Conservation (phyloP, 495 filamentous ascomycete genomes). For the Amphirosellinia nigrospora region DNA sequence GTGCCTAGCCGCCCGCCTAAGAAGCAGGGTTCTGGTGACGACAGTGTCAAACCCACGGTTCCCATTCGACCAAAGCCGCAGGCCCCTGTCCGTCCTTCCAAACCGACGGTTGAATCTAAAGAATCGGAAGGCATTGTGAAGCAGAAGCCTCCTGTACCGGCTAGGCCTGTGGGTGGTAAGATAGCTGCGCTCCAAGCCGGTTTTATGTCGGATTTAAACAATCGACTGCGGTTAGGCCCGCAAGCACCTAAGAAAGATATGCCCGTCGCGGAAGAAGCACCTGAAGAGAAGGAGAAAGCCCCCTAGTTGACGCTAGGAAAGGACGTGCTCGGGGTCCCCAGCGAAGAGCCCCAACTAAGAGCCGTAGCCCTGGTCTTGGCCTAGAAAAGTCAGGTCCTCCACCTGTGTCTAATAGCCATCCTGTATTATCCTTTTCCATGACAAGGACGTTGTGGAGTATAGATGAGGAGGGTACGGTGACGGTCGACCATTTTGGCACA, state of each 20-base stretch:
- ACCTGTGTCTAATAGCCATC: conserved; percentile 34
- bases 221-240: conserved; percentile 80
- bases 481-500: conserved; percentile 39
- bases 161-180: conserved; percentile 78
- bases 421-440: conserved; percentile 44
- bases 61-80: conserved; percentile 78
- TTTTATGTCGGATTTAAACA: conserved; percentile 90
- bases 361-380: conserved; percentile 39
- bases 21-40: conserved; percentile 54
- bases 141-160: conserved; percentile 79
- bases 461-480: conserved; percentile 57
- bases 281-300: conserved; percentile 69
- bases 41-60: conserved; percentile 46
- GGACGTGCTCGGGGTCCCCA: conserved; percentile 86
- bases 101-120: conserved; percentile 50
- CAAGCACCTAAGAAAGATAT: conserved; percentile 75
- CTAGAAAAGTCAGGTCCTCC: conserved; percentile 32
- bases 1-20: conserved; percentile 51
- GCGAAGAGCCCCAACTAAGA: conserved; percentile 69
- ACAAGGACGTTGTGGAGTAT: conserved; percentile 55
- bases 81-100: conserved; percentile 73
- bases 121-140: conserved; percentile 56
- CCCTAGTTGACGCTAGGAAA: conserved; percentile 88
- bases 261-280: conserved; percentile 57
- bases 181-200: conserved; percentile 89